Evolutionary conservation across 2,329 filamentous ascomycete genomes (phyloP), one percentile per base, ranked within the genome.

Genomic region (Zasmidium angulare): DNA sequence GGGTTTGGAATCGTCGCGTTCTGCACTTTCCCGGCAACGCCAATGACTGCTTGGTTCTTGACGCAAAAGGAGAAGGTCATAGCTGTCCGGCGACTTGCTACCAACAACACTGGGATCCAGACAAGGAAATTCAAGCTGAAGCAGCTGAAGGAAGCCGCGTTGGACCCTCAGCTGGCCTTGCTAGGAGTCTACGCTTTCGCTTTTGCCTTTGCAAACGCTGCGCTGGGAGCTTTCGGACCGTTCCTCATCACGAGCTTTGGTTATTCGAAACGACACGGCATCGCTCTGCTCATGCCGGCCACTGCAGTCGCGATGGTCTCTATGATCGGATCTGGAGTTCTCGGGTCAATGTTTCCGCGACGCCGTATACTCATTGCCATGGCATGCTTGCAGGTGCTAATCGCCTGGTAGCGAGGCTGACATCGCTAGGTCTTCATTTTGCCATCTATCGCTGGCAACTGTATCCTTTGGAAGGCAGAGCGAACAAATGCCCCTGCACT

Each of bases 1-100:
- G 53, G 26, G 3, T 51, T 48, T 2, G 58, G 58, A 22, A 17
- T 57, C 10, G 23, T 60, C 11, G 54, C 47, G 4, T 50, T 57
- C 49, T 21, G 57, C 21, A 46, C 47, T 20, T 52, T 60, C 17
- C 54, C 58, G 19, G 24, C 29, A 14, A 24, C 29, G 6, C 51
- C 51, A 22, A 54, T 54, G 51, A 40, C 21, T 3, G 51, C 36
- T 3, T 54, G 36, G 36, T 43, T 43, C 36, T 43, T 43, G 36
- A 43, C 36, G 11, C 36, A 43, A 19, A 43, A 43, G n/a, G 36
- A 43, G 36, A 43, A 43, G n/a, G 36, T 43, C 36, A 43, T 43
- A 7, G 36, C 36, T 17, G 36, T 43, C 6, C 36, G 36, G 9
- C 36, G 36, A 43, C n/a, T 43, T 4, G n/a, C n/a, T 7, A 43